phyloP scores from a whole-genome alignment of 768 basidiomycete species.

The Candolleomyces efflorescens region DNA sequence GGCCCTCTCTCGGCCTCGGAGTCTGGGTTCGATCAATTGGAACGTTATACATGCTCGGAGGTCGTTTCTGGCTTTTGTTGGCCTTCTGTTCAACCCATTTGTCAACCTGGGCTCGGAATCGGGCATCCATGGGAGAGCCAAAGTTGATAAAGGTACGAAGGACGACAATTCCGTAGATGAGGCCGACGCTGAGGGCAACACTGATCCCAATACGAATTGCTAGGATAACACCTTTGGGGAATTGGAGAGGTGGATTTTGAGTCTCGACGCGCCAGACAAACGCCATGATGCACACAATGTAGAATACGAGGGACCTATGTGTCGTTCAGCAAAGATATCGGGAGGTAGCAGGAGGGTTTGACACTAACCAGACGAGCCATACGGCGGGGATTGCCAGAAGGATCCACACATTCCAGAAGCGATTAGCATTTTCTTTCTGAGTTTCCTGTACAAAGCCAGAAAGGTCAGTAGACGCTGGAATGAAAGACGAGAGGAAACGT shows the following conservation, averaged over 20 bases:
- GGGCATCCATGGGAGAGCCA: background rate
- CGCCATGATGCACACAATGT: conserved; percentile 21
- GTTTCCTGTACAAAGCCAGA: background rate
- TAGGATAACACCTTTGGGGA: background rate
- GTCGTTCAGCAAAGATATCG: background rate
- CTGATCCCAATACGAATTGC: background rate
- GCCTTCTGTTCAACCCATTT: background rate
- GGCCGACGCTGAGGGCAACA: background rate
- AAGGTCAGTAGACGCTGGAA: background rate
- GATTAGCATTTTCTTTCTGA: background rate
- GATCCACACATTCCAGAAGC: conserved; percentile 10
- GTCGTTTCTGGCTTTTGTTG: background rate
- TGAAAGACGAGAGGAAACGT: background rate
- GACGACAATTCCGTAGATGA: background rate
- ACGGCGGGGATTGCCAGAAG: conserved; percentile 12
- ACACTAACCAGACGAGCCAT: conserved; percentile 11
- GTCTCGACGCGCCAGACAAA: conserved; percentile 18
- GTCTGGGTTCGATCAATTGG: background rate
- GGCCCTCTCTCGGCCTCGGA: too few species aligned
- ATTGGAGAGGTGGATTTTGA: background rate
- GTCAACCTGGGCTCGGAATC: background rate
- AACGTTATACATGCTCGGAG: background rate
- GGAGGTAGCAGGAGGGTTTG: background rate
- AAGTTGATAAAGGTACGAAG: background rate
- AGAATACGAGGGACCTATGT: conserved; percentile 22